Conservation (phyloP, 2,329 filamentous ascomycete genomes). For the Cordyceps farinosa region DNA sequence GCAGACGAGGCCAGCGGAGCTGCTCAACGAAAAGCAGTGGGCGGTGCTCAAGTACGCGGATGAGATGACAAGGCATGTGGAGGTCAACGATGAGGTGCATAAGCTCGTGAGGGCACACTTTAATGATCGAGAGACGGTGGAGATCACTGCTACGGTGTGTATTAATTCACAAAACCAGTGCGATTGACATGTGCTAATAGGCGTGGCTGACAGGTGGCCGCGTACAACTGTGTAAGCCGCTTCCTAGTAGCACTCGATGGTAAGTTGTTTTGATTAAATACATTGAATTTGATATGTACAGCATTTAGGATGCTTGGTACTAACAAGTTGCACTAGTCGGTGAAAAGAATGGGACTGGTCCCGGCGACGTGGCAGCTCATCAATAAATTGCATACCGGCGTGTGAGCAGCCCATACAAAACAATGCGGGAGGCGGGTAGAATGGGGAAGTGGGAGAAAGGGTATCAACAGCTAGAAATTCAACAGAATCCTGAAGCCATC, state of each 20-base stretch:
- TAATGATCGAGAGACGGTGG: slow-evolving; percentile 69
- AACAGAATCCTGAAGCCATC: background rate
- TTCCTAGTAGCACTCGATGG: slow-evolving; percentile 80
- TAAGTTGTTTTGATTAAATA: slow-evolving; percentile 35
- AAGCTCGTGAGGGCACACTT: slow-evolving; percentile 58
- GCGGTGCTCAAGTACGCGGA: slow-evolving; percentile 72
- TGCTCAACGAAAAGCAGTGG: slow-evolving; percentile 58
- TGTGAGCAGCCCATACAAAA: slow-evolving; percentile 9
- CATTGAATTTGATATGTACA: background rate
- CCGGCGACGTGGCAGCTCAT: slow-evolving; percentile 38
- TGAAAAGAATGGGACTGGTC: slow-evolving; percentile 53
- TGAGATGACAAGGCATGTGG: slow-evolving; percentile 75
- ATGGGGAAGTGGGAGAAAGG: background rate
- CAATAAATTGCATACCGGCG: slow-evolving; percentile 22
- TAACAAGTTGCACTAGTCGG: slow-evolving; percentile 42
- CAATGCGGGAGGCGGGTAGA: background rate
- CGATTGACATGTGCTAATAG: slow-evolving; percentile 21
- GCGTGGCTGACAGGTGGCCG: slow-evolving; percentile 47
- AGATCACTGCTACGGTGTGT: slow-evolving; percentile 70
- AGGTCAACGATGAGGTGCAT: slow-evolving; percentile 68
- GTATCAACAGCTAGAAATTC: background rate
- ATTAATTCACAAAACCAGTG: background rate
- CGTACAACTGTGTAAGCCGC: slow-evolving; percentile 81
- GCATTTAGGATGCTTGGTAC: background rate
- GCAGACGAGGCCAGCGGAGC: slow-evolving; percentile 29